Evolutionary conservation across 495 filamentous ascomycete genomes (phyloP).

Genomic region (Astrothelium subdiscretum): DNA sequence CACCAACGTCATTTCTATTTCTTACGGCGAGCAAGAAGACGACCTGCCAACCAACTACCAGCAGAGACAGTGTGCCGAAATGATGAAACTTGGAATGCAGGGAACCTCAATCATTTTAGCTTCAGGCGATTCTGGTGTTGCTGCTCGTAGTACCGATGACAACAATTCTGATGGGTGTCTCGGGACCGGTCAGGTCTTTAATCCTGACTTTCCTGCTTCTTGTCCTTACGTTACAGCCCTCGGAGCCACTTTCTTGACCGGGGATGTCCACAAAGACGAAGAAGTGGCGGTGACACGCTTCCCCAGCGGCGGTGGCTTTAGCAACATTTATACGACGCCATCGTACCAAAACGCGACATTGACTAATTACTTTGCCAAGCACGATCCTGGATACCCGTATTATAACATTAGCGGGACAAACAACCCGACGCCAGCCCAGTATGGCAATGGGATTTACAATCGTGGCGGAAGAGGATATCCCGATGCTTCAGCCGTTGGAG

Average conservation of each 20-base stretch:
- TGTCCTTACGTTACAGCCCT: constrained; percentile 43
- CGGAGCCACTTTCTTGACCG: constrained; percentile 31
- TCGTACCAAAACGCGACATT: constrained; percentile 46
- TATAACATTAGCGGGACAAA: constrained; percentile 5
- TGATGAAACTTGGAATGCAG: constrained; percentile 53
- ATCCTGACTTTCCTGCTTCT: constrained; percentile 38
- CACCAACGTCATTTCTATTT: constrained; percentile 50
- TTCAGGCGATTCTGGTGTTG: constrained; percentile 50
- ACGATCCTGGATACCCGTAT: constrained; percentile 26
- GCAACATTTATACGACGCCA: constrained; percentile 49
- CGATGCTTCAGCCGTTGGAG: constrained; percentile 43
- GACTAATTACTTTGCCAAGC: constrained; percentile 35
- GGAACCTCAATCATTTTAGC: constrained; percentile 50
- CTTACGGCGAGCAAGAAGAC: constrained; percentile 44
- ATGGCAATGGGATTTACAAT: constrained; percentile 36
- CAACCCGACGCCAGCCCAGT: constrained; percentile 12
- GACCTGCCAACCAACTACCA: constrained; percentile 40
- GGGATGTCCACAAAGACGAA: constrained; percentile 6
- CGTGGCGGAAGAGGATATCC: constrained; percentile 54
- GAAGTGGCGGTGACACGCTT: constrained; percentile 13
- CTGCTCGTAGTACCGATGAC: not conserved
- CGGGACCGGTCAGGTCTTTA: constrained; percentile 30
- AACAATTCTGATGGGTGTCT: constrained; percentile 7
- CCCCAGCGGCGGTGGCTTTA: constrained; percentile 12
- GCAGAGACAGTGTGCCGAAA: constrained; percentile 49